phyloP scores from a whole-genome alignment of 164 flowering plant genomes.

The Vitis amurensis region DNA sequence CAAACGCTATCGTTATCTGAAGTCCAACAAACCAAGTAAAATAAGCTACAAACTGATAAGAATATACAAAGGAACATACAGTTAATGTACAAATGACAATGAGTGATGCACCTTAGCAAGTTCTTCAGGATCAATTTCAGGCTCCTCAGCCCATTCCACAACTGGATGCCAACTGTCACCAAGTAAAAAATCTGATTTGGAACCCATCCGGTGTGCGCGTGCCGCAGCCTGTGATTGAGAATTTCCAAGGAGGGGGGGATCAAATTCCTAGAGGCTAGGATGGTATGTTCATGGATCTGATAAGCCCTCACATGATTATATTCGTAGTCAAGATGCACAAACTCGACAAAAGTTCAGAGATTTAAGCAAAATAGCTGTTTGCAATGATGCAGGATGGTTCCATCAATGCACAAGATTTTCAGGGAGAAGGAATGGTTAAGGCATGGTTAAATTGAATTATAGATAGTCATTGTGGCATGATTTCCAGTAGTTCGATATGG shows the following conservation, averaged over 20 bases:
- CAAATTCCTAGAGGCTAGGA: slow-evolving; percentile 20
- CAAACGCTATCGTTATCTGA: slow-evolving; percentile 43
- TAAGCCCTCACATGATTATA: slow-evolving; percentile 8
- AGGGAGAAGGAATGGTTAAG: too few relatives aligned
- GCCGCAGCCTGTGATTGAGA: slow-evolving; percentile 52
- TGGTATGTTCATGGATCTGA: slow-evolving; percentile 18
- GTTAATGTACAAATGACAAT: background rate
- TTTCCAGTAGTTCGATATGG: too few relatives aligned
- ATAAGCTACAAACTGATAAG: background rate
- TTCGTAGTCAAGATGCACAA: background rate
- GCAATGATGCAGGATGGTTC: slow-evolving; percentile 13
- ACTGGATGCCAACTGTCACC: slow-evolving; percentile 38
- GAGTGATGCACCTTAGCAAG: slow-evolving; percentile 34
- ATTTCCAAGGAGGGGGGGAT: slow-evolving; percentile 29
- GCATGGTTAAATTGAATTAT: too few relatives aligned
- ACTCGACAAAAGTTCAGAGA: background rate
- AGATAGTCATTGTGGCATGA: too few relatives aligned
- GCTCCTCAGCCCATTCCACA: slow-evolving; percentile 47
- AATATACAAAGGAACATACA: background rate
- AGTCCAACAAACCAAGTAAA: background rate
- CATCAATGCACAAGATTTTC: slow-evolving; percentile 9
- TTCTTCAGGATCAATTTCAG: slow-evolving; percentile 35
- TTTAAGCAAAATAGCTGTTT: too few relatives aligned
- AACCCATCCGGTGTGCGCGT: slow-evolving; percentile 34
- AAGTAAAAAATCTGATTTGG: slow-evolving; percentile 36